Evolutionary conservation across 495 filamentous ascomycete genomes (phyloP).

Genomic region (Mytilinidion resinicola): DNA sequence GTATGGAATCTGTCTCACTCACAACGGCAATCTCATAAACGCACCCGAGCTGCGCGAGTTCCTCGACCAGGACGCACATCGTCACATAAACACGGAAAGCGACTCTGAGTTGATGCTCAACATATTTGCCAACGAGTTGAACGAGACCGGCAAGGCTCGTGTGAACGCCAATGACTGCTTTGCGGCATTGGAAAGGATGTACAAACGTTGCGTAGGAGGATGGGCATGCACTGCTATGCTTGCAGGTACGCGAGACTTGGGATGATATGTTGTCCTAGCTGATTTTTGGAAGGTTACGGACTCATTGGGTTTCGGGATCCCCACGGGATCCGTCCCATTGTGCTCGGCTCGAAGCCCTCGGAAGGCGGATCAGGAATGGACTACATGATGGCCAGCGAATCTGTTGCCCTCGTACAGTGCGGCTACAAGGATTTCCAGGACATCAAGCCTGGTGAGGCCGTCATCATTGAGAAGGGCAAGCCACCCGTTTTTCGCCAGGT

Average conservation of each 20-base stretch:
- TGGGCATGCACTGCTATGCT: constrained; percentile 91
- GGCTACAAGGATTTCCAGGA: constrained; percentile 78
- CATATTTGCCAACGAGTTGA: constrained; percentile 87
- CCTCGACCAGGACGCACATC: constrained; percentile 81
- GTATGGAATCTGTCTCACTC: constrained; percentile 64
- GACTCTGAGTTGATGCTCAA: constrained; percentile 96
- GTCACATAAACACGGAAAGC: constrained; percentile 95
- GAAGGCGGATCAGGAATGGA: constrained; percentile 64
- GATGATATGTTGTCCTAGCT: neutral
- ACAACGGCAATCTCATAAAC: constrained; percentile 96
- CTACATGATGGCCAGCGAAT: constrained; percentile 98
- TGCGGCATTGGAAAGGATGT: constrained; percentile 65
- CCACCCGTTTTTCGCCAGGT: constrained; percentile 74
- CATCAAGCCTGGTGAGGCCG: constrained; percentile 85
- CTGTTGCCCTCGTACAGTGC: constrained; percentile 80
- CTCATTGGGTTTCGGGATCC: constrained; percentile 84
- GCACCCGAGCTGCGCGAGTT: constrained; percentile 69
- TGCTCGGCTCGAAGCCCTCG: constrained; percentile 69
- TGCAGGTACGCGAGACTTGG: constrained; percentile 51
- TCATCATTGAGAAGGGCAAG: constrained; percentile 82
- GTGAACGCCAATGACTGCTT: constrained; percentile 91
- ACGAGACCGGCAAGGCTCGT: constrained; percentile 92
- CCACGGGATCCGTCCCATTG: constrained; percentile 84
- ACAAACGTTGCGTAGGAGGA: constrained; percentile 70
- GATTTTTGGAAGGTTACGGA: constrained; percentile 56